Base-by-base conservation (phyloP, 768 basidiomycete genomes). In the Kwoniella mangroviensis region DNA sequence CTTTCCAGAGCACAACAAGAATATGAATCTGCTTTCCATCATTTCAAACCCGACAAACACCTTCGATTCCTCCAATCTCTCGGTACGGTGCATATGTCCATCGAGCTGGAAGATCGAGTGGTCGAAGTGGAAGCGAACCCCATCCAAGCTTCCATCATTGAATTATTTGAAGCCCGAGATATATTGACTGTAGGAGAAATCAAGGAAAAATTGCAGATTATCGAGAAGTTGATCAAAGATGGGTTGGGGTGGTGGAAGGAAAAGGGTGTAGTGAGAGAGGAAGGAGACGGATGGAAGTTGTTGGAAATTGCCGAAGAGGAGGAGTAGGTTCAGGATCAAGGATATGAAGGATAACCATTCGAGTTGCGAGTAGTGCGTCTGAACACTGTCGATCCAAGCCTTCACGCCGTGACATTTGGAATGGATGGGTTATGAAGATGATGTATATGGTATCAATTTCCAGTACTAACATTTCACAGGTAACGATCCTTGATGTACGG, bases 31-130 rank as follows among this genome's bases (percentile, higher is more conserved):
- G 89, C 91, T 74, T 98, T 91, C 79, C 85, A 85, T n/a, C 85
- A 86, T 13, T 92, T 93, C 85, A 97, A 97, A 78, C 93, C 94
- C 0, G 94, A 97, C 83, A 98, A 98, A 85, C 88, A 87, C 69
- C 87, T 99, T 42, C 88, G 89, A 57, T 98, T 93, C 91, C 81
- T 98, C 6, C 90, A 93, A 11, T 91, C 95, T 78, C 87, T 97
- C 13, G 96, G 97, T 0, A 92, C 90, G 2, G 88, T 96, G 49
- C 86, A 88, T 43, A 81, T 99, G 62, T 89, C 92, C 64, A 84
- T 98, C 7, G 89, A 93, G 76, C 86, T 98, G 2, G 87, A 90
- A 75, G 96, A 98, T 80, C 90, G 93, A 13, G 88, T 85, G 4
- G 69, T 97, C 42, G 88, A 88, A 22, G 88, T 88, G 3, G 90